phyloP scores from a whole-genome alignment of 257 asterid genomes.

The Solanum clarkiae region DNA sequence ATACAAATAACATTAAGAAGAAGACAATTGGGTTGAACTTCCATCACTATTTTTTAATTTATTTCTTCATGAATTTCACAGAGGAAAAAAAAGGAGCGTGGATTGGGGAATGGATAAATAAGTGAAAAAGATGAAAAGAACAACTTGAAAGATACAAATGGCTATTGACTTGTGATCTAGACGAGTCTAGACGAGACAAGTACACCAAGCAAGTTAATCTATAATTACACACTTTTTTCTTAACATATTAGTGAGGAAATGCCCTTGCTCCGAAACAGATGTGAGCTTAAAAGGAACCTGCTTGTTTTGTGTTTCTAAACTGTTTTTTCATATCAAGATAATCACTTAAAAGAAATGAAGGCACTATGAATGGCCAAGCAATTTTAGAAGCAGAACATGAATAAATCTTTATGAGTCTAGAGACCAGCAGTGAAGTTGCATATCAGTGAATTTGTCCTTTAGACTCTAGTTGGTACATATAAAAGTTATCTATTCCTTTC shows the following conservation, averaged over 20 bases:
- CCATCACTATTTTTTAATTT: background rate
- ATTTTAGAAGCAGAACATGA: background rate
- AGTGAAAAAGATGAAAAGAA: background rate
- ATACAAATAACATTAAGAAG: background rate
- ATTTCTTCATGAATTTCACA: background rate
- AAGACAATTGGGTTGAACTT: background rate
- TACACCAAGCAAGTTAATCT: background rate
- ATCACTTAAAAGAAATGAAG: background rate
- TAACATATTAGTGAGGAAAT: background rate
- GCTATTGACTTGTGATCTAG: background rate
- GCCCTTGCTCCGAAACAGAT: background rate
- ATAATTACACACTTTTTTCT: background rate
- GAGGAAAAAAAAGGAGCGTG: background rate
- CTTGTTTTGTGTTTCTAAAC: background rate
- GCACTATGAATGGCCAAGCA: background rate
- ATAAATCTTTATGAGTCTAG: too few species aligned
- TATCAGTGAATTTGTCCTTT: too few species aligned
- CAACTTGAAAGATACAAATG: background rate
- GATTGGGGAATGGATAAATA: background rate
- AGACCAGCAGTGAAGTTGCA: too few species aligned
- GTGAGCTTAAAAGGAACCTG: background rate
- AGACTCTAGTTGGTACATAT: too few species aligned
- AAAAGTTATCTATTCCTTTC: too few species aligned
- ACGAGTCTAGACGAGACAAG: background rate
- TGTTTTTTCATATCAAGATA: background rate